phyloP scores from a whole-genome alignment of 2,329 filamentous ascomycete genomes.

The Calonectria pseudoreteaudii region DNA sequence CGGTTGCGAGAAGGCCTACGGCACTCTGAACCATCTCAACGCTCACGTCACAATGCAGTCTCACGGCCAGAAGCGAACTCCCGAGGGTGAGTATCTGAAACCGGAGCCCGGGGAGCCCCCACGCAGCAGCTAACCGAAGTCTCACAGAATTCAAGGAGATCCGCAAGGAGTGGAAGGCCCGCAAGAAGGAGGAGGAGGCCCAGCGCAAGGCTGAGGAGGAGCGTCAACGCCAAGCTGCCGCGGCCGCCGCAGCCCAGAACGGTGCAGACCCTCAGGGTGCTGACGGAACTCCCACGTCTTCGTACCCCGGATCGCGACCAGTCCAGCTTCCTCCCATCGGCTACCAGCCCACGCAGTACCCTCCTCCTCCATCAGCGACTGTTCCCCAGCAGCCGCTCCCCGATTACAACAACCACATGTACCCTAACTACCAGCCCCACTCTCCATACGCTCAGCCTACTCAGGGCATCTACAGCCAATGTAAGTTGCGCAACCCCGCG shows the following conservation, averaged over 20 bases:
- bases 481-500: slow-evolving; percentile 51
- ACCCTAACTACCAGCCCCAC: slow-evolving; percentile 68
- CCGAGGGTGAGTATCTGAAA: slow-evolving; percentile 80
- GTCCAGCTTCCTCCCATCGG: slow-evolving; percentile 81
- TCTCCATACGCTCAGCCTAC: slow-evolving; percentile 69
- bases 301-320: slow-evolving; percentile 67
- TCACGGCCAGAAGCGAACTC: slow-evolving; percentile 92
- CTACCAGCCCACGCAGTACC: slow-evolving; percentile 76
- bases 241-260: slow-evolving; percentile 67
- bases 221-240: slow-evolving; percentile 68
- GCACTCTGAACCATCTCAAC: slow-evolving; percentile 96
- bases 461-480: slow-evolving; percentile 71
- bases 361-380: slow-evolving; percentile 67
- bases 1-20: slow-evolving; percentile 98
- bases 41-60: slow-evolving; percentile 99
- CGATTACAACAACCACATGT: slow-evolving; percentile 70
- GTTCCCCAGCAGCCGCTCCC: slow-evolving; percentile 64
- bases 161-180: slow-evolving; percentile 98
- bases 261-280: slow-evolving; percentile 60
- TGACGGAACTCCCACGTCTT: slow-evolving; percentile 60
- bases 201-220: slow-evolving; percentile 92
- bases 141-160: slow-evolving; percentile 96
- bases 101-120: background rate
- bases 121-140: slow-evolving; percentile 37
- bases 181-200: slow-evolving; percentile 98